These are phyloP conservation scores for Phytophthora macrochlamydospora DNA, from an alignment of 352 stramenopile genomes.

Conservation along the genomic window DNA sequence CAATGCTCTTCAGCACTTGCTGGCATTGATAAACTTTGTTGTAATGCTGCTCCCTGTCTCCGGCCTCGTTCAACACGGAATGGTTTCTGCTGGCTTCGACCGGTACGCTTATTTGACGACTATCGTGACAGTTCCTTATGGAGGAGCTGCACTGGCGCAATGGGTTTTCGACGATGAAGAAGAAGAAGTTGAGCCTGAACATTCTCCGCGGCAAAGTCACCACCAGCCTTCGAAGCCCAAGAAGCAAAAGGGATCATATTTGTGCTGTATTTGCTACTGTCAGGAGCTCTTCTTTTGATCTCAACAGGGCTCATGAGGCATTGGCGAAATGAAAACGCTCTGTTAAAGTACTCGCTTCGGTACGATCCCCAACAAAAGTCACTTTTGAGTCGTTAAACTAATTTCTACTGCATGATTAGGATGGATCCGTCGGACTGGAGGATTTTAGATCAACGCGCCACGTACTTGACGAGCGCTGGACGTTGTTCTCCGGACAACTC, in stretches of 20 bases:
- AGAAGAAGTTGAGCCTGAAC: slow-evolving; percentile 1
- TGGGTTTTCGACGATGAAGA: slow-evolving; percentile 12
- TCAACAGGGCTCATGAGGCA: slow-evolving; percentile 26
- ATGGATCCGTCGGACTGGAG: slow-evolving; percentile 64
- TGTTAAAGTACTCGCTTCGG: slow-evolving; percentile 40
- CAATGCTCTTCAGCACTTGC: slow-evolving; percentile 29
- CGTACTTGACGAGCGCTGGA: slow-evolving; percentile 10
- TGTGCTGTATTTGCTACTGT: slow-evolving; percentile 9
- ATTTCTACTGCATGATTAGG: slow-evolving; percentile 14
- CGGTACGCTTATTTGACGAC: slow-evolving; percentile 74
- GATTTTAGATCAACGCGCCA: slow-evolving; percentile 38
- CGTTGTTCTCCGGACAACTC: slow-evolving; percentile 12
- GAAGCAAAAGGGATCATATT: background rate
- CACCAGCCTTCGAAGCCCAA: slow-evolving; percentile 3
- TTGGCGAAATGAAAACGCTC: slow-evolving; percentile 44
- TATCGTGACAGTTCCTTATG: slow-evolving; percentile 48
- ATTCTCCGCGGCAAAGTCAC: slow-evolving; percentile 1
- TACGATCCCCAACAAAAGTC: slow-evolving; percentile 9
- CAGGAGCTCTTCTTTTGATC: slow-evolving; percentile 25
- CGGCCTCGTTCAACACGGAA: slow-evolving; percentile 75
- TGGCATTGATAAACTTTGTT: slow-evolving; percentile 44
- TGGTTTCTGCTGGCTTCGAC: slow-evolving; percentile 54
- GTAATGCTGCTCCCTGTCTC: slow-evolving; percentile 61
- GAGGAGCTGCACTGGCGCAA: slow-evolving; percentile 21
- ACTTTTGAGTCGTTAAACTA: background rate